Evolutionary conservation across 371 early-diverging fungal genomes (phyloP).

Genomic region (Furculomyces boomerangus): DNA sequence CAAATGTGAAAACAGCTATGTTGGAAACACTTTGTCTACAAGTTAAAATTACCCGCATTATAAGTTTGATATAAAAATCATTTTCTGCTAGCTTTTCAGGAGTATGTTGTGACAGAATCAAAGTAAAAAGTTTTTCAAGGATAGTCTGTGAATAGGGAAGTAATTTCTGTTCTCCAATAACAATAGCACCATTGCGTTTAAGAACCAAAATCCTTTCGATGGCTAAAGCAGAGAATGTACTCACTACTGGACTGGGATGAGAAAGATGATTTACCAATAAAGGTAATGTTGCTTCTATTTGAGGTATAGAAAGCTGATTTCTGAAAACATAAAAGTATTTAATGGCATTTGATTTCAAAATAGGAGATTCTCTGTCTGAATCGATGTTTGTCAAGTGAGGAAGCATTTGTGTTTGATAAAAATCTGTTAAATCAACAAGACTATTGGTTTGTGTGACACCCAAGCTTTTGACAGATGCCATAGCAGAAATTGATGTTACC

Average conservation of each 20-base stretch:
- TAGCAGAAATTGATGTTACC: constrained; percentile 51
- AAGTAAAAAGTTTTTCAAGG: constrained; percentile 53
- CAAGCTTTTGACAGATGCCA: constrained; percentile 24
- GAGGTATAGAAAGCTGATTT: constrained; percentile 68
- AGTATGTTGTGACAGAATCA: constrained; percentile 17
- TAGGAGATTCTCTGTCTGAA: constrained; percentile 51
- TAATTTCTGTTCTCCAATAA: constrained; percentile 42
- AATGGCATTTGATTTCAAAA: constrained; percentile 85
- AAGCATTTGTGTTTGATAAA: constrained; percentile 65
- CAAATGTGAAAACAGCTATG: constrained; percentile 47
- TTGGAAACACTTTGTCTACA: constrained; percentile 49
- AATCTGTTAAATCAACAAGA: constrained; percentile 58
- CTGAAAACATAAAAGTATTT: constrained; percentile 85
- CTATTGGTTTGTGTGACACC: constrained; percentile 68
- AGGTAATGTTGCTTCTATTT: constrained; percentile 57
- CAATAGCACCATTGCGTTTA: constrained; percentile 40
- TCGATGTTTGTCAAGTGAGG: constrained; percentile 49
- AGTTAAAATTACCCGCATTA: constrained; percentile 64
- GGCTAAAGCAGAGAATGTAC: constrained; percentile 83
- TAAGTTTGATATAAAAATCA: constrained; percentile 52
- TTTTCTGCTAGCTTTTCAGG: constrained; percentile 87
- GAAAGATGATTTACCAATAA: constrained; percentile 60
- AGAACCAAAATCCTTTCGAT: constrained; percentile 79
- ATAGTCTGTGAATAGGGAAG: constrained; percentile 44
- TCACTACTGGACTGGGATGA: constrained; percentile 60